Conservation (phyloP, 108 stramenopile genomes). For the Aurantiochytrium sp. region DNA sequence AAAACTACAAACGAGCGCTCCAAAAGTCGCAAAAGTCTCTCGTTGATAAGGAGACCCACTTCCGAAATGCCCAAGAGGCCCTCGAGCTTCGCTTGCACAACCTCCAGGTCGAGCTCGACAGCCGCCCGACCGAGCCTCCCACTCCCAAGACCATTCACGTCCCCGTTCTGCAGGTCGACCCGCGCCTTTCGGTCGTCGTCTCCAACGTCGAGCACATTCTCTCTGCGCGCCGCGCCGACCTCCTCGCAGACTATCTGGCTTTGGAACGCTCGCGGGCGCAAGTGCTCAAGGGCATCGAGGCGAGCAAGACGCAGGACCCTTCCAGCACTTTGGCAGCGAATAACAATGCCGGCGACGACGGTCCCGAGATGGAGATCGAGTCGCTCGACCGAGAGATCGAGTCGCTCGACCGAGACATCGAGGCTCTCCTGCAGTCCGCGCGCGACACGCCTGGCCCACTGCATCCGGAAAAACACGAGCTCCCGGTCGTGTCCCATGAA, state of each 20-base stretch:
- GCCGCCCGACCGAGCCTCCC: not conserved
- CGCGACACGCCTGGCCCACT: no score
- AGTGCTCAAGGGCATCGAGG: not conserved
- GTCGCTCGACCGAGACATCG: no score
- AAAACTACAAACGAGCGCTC: constrained; percentile 13
- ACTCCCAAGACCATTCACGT: not conserved
- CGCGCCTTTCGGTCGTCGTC: not conserved
- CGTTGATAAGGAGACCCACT: not conserved
- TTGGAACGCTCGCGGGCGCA: not conserved
- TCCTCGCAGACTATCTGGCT: not conserved
- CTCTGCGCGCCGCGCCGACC: not conserved
- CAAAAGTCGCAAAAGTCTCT: not conserved
- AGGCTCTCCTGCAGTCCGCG: no score
- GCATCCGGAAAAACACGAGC: no score
- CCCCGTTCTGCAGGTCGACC: not conserved
- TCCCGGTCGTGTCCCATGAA: no score
- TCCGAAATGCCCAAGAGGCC: not conserved
- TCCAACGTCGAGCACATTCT: not conserved
- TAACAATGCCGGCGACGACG: no score
- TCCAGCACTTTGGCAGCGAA: no score
- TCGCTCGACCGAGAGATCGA: no score
- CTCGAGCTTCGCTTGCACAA: not conserved
- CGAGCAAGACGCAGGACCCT: not conserved
- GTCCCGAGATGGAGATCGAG: no score
- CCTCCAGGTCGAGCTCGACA: not conserved